A percentile compares a stretch with the other conserved stretches of the same genome.
phyloP scores from a whole-genome alignment of 306 rosid species.

The Quercus parvula region DNA sequence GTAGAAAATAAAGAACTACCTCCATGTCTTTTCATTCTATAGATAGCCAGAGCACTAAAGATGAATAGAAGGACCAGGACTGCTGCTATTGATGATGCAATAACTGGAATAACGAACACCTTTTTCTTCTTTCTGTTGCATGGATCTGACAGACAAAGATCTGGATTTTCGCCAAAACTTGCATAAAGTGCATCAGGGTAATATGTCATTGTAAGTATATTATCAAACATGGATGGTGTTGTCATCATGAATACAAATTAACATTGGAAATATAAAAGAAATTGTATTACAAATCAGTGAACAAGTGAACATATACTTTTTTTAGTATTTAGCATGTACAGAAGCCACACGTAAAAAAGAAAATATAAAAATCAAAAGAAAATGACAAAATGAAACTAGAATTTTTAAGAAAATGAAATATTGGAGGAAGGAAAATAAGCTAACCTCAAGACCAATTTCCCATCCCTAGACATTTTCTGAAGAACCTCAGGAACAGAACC shows the following conservation, averaged over 20 bases:
- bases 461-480: not conserved
- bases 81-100: conserved; percentile 2
- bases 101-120: conserved; percentile 24
- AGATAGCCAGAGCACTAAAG: not conserved
- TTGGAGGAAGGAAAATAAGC: not conserved
- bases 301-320: not conserved
- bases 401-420: not conserved
- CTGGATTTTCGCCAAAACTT: conserved; percentile 24
- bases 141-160: conserved; percentile 1
- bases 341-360: not conserved
- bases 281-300: too few relatives aligned
- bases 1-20: not conserved
- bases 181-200: not conserved
- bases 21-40: conserved; percentile 14
- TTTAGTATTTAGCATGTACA: not conserved
- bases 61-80: conserved; percentile 3
- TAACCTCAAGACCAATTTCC: conserved; percentile 1
- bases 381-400: not conserved
- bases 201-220: not conserved
- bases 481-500: conserved; percentile 23
- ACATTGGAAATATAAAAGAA: not conserved
- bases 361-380: not conserved
- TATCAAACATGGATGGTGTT: not conserved
- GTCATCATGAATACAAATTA: not conserved
- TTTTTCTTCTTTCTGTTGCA: conserved; percentile 13